Conservation (phyloP, 805 yeast genomes). For the Yamadazyma ubonensis region DNA sequence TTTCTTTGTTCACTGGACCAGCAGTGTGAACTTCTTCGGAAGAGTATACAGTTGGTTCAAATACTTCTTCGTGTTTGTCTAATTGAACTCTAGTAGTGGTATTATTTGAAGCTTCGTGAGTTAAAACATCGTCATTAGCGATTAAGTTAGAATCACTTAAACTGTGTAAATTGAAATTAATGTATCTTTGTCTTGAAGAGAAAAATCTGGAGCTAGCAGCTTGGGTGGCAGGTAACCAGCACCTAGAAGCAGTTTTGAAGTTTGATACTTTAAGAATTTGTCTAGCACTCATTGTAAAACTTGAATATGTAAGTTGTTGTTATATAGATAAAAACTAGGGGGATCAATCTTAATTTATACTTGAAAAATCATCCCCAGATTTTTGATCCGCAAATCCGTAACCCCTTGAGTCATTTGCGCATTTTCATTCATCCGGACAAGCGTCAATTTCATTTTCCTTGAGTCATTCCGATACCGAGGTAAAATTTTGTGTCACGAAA, state of each 20-base stretch:
- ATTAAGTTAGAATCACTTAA: slow-evolving; percentile 30
- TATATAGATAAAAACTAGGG: slow-evolving; percentile 1
- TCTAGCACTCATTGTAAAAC: slow-evolving; percentile 24
- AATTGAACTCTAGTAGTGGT: slow-evolving; percentile 12
- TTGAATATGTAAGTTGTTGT: too few species aligned
- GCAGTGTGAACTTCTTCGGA: slow-evolving; percentile 45
- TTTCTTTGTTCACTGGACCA: slow-evolving; percentile 38
- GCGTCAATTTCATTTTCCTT: slow-evolving; percentile 1
- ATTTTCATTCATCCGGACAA: slow-evolving; percentile 3
- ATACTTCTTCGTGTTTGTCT: slow-evolving; percentile 22
- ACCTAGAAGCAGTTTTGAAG: slow-evolving; percentile 42
- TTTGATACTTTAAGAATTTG: slow-evolving; percentile 32
- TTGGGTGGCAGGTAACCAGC: slow-evolving; percentile 38
- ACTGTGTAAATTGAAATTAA: slow-evolving; percentile 31
- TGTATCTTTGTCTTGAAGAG: slow-evolving; percentile 35
- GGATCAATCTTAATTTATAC: slow-evolving; percentile 4
- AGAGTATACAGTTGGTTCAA: slow-evolving; percentile 41
- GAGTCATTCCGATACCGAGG: slow-evolving; percentile 7
- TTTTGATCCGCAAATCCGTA: slow-evolving; percentile 15
- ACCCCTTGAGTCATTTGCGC: slow-evolving; percentile 9
- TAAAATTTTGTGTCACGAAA: background rate
- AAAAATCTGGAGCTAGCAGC: slow-evolving; percentile 26
- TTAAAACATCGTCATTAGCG: slow-evolving; percentile 34
- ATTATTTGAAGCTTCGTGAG: slow-evolving; percentile 8
- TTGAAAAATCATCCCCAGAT: slow-evolving; percentile 12